Percentiles rank a stretch among this genome's conserved stretches.
These are phyloP conservation scores for Aspergillus hortae DNA, from an alignment of 2,329 filamentous ascomycete genomes.

Conservation along the genomic window DNA sequence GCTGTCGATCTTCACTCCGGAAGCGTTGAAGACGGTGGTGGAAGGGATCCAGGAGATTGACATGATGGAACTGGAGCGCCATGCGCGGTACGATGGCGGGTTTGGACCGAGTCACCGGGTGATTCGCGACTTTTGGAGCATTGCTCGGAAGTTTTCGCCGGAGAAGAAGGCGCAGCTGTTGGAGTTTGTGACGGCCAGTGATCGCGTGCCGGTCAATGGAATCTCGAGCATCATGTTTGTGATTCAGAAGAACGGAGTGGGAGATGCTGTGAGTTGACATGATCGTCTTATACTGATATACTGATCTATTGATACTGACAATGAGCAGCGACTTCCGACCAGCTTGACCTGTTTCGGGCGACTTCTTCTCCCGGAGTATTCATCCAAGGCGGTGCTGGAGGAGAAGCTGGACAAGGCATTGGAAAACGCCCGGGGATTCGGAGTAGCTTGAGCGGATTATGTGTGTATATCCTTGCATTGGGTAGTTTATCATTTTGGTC, in stretches of 20 bases:
- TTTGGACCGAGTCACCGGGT: constrained; percentile 68
- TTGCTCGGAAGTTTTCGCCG: constrained; percentile 63
- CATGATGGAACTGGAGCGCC: constrained; percentile 65
- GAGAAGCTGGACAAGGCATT: constrained; percentile 80
- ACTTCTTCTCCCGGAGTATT: constrained; percentile 79
- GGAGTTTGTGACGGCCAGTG: constrained; percentile 92
- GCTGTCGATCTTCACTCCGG: constrained; percentile 67
- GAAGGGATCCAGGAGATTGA: constrained; percentile 83
- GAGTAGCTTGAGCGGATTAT: constrained; percentile 58
- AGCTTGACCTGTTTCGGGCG: constrained; percentile 93
- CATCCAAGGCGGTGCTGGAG: constrained; percentile 63
- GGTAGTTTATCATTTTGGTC: not conserved
- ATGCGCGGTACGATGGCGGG: constrained; percentile 73
- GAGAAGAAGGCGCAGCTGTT: constrained; percentile 72
- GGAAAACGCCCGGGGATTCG: constrained; percentile 85
- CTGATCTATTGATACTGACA: constrained; percentile 5
- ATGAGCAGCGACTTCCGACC: constrained; percentile 61
- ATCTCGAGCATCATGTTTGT: constrained; percentile 78
- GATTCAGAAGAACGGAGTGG: constrained; percentile 72
- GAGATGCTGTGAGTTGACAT: constrained; percentile 43
- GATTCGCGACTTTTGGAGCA: constrained; percentile 77
- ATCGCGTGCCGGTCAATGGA: constrained; percentile 84
- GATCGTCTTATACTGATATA: not conserved
- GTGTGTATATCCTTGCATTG: not conserved
- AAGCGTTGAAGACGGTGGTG: constrained; percentile 70